Base-by-base conservation (phyloP, 768 basidiomycete genomes). In the Boletus pseudopeckii region DNA sequence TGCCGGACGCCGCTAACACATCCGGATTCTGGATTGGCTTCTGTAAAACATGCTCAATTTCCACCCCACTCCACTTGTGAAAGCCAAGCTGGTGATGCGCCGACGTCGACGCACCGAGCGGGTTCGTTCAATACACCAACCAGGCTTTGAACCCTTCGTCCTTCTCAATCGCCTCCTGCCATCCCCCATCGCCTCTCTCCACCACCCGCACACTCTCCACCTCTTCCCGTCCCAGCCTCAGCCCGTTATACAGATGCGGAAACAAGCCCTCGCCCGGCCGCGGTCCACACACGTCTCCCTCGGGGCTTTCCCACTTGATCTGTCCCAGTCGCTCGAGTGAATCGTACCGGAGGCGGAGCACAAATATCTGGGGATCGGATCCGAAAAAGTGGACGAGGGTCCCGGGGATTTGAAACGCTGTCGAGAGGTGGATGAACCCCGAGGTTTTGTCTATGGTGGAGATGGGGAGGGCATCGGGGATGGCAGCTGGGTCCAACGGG, bases 391-490 rank as follows among this genome's bases (percentile, higher is more conserved):
- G 71, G 28, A 64, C 64, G 20, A 83, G 62, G 1, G 82, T 83
- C 6, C 72, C 72, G 5, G 71, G 71, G 9, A 82, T 57, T 60
- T 84, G 83, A 20, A 0, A n/a, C 0, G 79, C 71, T 1, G 81
- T 82, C 20, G 80, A 83, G 22, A 84, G 71, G 58, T 84, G 82
- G 55, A 84, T 73, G 58, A 83, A 83, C 1, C 77, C 76, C 8
- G 75, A 75, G 5, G 56, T 46, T 37, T 65, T 48, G 55, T 84
- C 83, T 14, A 84, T 67, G 17, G 70, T 60, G 54, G 80, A 83
- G 41, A 84, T 61, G 18, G 81, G 80, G 26, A 84, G 73, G 4
- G 56, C 62, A 2, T 70, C 64, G 7, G 82, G 81, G 14, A 83
- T 67, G 1, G 70, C 71, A 2, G 47, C 7, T 7, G 7, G 22